Conservation (phyloP, 257 asterid genomes). For the Rehmannia glutinosa region DNA sequence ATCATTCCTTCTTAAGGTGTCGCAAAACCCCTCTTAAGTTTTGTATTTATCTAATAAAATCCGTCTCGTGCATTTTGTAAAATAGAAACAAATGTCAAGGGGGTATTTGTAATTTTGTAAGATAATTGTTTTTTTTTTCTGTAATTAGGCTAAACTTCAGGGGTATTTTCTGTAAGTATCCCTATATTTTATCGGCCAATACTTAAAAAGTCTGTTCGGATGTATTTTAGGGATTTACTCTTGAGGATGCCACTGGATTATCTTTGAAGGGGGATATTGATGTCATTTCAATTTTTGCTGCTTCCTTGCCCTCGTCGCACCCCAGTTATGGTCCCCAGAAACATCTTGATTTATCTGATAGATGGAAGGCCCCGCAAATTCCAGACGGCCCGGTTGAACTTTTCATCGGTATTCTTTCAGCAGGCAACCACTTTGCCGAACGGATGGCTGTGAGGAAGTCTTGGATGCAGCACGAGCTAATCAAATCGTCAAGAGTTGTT, state of each 20-base stretch:
- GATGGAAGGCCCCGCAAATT: slow-evolving; percentile 73
- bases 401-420: slow-evolving; percentile 85
- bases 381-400: slow-evolving; percentile 53
- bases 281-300: slow-evolving; percentile 65
- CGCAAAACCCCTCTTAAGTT: no score
- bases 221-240: slow-evolving; percentile 62
- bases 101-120: background rate
- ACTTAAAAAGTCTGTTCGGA: background rate
- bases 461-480: slow-evolving; percentile 78
- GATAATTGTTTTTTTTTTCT: background rate
- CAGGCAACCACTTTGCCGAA: slow-evolving; percentile 92
- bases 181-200: background rate
- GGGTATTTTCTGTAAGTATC: background rate
- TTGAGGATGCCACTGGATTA: slow-evolving; percentile 91
- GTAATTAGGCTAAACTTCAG: background rate
- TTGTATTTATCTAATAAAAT: no score
- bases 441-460: slow-evolving; percentile 88
- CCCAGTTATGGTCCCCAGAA: slow-evolving; percentile 76
- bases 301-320: slow-evolving; percentile 74
- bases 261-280: slow-evolving; percentile 67
- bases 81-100: background rate
- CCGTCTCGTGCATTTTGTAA: no score
- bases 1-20: background rate
- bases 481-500: slow-evolving; percentile 70
- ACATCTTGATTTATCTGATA: slow-evolving; percentile 70